Conservation (phyloP, 164 flowering plant species). For the Dillenia suffruticosa region DNA sequence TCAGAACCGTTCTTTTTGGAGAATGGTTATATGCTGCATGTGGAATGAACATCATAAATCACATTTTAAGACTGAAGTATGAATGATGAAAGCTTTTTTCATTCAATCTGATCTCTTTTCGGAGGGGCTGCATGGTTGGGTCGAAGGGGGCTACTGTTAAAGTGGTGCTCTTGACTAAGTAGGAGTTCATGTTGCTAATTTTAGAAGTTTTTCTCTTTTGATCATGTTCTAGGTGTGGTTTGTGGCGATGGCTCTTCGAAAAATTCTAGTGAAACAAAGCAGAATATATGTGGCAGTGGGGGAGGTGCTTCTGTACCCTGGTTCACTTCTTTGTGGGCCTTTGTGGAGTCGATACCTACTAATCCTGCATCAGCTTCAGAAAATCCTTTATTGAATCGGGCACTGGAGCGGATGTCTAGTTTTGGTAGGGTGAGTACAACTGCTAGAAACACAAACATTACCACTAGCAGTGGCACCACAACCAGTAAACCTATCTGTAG, state of each 20-base stretch:
- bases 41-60: too few species aligned
- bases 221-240: constrained; percentile 37
- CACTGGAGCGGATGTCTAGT: constrained; percentile 80
- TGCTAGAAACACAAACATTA: constrained; percentile 22
- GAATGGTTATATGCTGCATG: too few species aligned
- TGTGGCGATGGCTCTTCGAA: constrained; percentile 17
- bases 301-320: constrained; percentile 28
- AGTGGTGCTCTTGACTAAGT: too few species aligned
- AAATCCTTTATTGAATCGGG: constrained; percentile 49
- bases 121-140: too few species aligned
- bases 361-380: constrained; percentile 92
- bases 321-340: constrained; percentile 55
- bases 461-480: constrained; percentile 20
- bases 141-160: too few species aligned
- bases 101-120: too few species aligned
- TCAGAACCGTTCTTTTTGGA: too few species aligned
- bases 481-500: constrained; percentile 22
- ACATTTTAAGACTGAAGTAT: too few species aligned
- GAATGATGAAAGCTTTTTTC: too few species aligned
- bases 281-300: constrained; percentile 22
- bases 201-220: constrained; percentile 13
- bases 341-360: constrained; percentile 85
- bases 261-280: constrained; percentile 21
- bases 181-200: constrained; percentile 14
- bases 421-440: constrained; percentile 51